Base-by-base conservation (phyloP, 1,139 yeast species). In the Blastobotrys petasosporus region DNA sequence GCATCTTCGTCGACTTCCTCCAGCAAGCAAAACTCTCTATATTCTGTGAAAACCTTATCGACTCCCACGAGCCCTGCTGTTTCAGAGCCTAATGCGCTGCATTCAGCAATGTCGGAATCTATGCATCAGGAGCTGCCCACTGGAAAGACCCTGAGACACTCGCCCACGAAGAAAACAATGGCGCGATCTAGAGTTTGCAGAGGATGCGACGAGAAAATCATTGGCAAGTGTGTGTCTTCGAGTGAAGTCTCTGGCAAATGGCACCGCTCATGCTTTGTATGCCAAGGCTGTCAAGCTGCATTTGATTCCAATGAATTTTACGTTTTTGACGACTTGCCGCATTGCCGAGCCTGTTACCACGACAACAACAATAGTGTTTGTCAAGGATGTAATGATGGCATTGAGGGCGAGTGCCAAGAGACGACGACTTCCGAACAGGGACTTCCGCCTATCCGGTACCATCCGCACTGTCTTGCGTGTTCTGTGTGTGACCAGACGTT, bases 391-490 rank as follows among this genome's bases (percentile, higher is more conserved):
- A 70, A 75, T 8, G 59, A 59, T 4, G 95, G 95, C 15, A 86
- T 92, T 45, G 97, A 92, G 64, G 98, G 98, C 11, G 80, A 79
- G 60, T 92, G 97, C 63, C 73, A 90, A 44, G 95, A 86, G 60
- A 85, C 65, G 1, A 47, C 53, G 7, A 52, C 51, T 35, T 48
- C 44, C 28, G 25, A 33, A 8, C 25, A 32, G 7, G 35, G 35
- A 10, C 31, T 43, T n/a, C 44, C 45, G 4, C 34, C 42, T 33
- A 31, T 37, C 15, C 40, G 55, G 48, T 31, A 63, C 50, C 70
- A 67, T 38, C 51, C 54, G 7, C 49, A 53, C 10, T 67, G 70
- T 42, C 55, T 66, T 35, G 44, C 55, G 32, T 66, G 70, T 47
- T 50, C 51, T 20, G 61, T 58, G 33, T 68, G 72, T 49, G 51